Evolutionary conservation across 352 stramenopile species (phyloP), one percentile per base, ranked within the genome.

Genomic region (Globisporangium orthogonon): DNA sequence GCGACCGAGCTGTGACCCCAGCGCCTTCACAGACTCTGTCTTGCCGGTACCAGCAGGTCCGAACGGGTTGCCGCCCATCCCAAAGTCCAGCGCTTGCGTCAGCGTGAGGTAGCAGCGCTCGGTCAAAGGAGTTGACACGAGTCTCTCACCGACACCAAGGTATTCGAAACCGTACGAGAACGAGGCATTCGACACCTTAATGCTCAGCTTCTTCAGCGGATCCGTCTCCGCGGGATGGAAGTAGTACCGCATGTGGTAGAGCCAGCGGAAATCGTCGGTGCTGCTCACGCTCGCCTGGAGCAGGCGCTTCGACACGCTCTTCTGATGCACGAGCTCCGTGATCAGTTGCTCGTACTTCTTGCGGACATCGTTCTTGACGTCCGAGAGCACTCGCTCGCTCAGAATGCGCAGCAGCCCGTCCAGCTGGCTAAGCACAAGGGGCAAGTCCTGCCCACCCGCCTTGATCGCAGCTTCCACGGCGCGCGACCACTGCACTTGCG

Each of bases 81-180:
- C 86, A 57, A 99, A 98, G 64, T 98, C 93, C 33, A 99, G 80
- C 2, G 98, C 98, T 65, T 99, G 97, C 0, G 98, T 99, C 28
- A 99, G 78, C 2, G 97, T 99, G 11, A 99, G 82, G 71, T 99
- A 99, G 71, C 97, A 99, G 49, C 97, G 82, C 76, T 99, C 98
- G 2, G 98, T 99, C 31, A 99, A 74, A 13, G 98, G 98, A 29
- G 98, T 99, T 60, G 99, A 96, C 4, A 99, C 98, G 10, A 99
- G 87, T 15, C 98, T 86, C 62, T 99, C 97, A 35, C 96, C 97
- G 54, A 99, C 98, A 53, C 98, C 98, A 51, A 99, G 88, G 61
- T 99, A 99, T 70, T 99, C 98, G 70, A 99, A 99, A 6, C 97
- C 97, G 70, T 99, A 99, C 43, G 94, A 94, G 59, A 99, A 99